Base-by-base conservation (phyloP, 2,329 filamentous ascomycete species). In the Ophiostoma piceae region DNA sequence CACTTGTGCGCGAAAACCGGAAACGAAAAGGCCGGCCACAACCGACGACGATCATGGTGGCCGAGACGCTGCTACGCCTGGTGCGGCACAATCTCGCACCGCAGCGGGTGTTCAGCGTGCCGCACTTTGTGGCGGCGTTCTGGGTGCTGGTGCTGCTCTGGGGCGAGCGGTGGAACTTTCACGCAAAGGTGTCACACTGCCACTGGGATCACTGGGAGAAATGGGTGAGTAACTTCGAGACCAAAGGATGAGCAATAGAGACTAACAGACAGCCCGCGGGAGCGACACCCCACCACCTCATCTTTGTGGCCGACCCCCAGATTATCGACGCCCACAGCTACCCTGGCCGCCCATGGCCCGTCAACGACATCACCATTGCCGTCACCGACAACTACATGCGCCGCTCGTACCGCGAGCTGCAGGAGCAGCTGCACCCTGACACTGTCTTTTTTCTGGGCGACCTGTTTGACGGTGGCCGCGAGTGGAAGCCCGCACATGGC, bases 311-410 rank as follows among this genome's bases (percentile, higher is more conserved):
- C 72, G 94, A 97, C 77, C 94, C 94, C 62, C 94, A 97, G 78
- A 85, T 97, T 71, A 92, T 95, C 76, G 94, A 97, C 79, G 92
- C 93, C 69, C 92, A 97, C 79, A 96, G 93, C n/a, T 97, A 97
- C 76, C 92, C 93, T 2, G 92, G 90, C 74, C 88, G 94, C 32
- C 85, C 86, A 8, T 87, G 86, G 84, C 83, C 84, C 35, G 76
- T 88, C 22, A 84, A 82, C 72, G 78, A 84, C 12, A 73, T 88
- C 51, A 87, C 85, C 4, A 77, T 84, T 51, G 76, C 80, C 35
- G 79, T 97, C 74, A 96, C 94, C 70, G 95, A 99, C 79, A 91
- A 92, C 76, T 99, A 97, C 79, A 86, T 99, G 73, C 88, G 89
- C 57, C 88, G 94, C 60, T 89, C 91, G 9, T 98, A 96, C 78